Percentiles rank a stretch among this genome's conserved stretches.
phyloP scores from a whole-genome alignment of 345 rosid species.

The Rubroshorea leprosula region DNA sequence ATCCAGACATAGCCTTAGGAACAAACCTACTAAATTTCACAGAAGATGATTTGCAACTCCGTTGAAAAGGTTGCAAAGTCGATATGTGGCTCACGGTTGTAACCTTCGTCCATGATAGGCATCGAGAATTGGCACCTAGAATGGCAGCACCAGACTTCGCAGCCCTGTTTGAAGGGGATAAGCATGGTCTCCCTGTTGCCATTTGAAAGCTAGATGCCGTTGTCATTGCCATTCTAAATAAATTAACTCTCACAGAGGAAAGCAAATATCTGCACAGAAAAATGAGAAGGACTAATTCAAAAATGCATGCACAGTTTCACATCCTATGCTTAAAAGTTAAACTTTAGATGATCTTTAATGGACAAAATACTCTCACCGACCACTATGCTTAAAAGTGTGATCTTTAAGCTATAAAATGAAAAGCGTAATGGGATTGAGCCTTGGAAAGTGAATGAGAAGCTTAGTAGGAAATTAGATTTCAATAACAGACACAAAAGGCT shows the following conservation, averaged over 20 bases:
- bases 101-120: slow-evolving; percentile 47
- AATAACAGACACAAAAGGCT: no score
- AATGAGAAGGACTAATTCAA: neutral
- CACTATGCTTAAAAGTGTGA: no score
- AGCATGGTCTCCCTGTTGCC: slow-evolving; percentile 31
- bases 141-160: slow-evolving; percentile 34
- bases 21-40: slow-evolving; percentile 32
- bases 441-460: no score
- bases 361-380: no score
- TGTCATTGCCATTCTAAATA: slow-evolving; percentile 32
- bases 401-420: no score
- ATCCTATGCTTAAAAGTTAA: no score
- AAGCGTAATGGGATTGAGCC: no score
- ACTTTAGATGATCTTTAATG: no score
- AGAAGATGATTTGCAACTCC: slow-evolving; percentile 26
- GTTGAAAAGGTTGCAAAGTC: slow-evolving; percentile 30
- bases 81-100: slow-evolving; percentile 45
- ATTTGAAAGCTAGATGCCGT: slow-evolving; percentile 28
- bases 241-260: slow-evolving; percentile 8
- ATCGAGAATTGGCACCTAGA: slow-evolving; percentile 33
- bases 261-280: neutral
- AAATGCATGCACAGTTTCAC: neutral
- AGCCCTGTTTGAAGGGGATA: slow-evolving; percentile 25
- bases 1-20: slow-evolving; percentile 58
- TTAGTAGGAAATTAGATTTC: no score